Evolutionary conservation across 2,329 filamentous ascomycete species (phyloP).

Genomic region (Leptoxyphium fumago): DNA sequence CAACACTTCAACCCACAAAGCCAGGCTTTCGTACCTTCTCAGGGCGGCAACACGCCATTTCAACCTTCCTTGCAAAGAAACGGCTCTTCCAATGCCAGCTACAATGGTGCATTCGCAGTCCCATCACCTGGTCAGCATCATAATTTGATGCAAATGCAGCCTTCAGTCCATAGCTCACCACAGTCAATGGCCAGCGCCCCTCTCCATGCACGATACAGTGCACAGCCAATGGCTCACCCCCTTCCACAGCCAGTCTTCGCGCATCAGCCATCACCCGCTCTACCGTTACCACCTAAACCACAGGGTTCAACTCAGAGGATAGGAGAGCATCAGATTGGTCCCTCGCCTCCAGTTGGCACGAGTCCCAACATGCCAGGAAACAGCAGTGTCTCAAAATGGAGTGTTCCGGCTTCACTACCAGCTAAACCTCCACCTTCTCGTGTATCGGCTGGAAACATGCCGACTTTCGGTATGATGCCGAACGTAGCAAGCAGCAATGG

Average conservation of each 20-base stretch:
- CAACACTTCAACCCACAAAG: conserved; percentile 90
- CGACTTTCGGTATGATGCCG: background rate
- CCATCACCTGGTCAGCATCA: conserved; percentile 3
- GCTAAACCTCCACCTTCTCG: conserved; percentile 37
- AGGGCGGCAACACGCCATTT: conserved; percentile 15
- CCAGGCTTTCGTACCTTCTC: conserved; percentile 70
- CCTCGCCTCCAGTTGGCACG: conserved; percentile 9
- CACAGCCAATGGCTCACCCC: conserved; percentile 19
- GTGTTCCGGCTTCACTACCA: conserved; percentile 38
- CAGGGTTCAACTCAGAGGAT: conserved; percentile 1
- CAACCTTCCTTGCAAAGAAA: conserved; percentile 8
- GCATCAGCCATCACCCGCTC: conserved; percentile 18
- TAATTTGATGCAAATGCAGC: conserved; percentile 8
- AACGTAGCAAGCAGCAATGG: background rate
- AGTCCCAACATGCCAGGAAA: conserved; percentile 12
- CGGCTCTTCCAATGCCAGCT: conserved; percentile 2
- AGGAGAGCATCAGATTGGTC: conserved; percentile 14
- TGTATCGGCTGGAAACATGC: background rate
- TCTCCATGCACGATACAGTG: conserved; percentile 8
- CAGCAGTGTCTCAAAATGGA: conserved; percentile 32
- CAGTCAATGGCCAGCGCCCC: conserved; percentile 17
- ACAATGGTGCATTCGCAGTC: conserved; percentile 1
- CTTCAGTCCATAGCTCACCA: conserved; percentile 17
- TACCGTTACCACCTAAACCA: conserved; percentile 20
- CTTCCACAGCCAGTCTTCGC: conserved; percentile 24